phyloP scores from a whole-genome alignment of 139 green algal genomes.

The Diplosphaera chodatii region DNA sequence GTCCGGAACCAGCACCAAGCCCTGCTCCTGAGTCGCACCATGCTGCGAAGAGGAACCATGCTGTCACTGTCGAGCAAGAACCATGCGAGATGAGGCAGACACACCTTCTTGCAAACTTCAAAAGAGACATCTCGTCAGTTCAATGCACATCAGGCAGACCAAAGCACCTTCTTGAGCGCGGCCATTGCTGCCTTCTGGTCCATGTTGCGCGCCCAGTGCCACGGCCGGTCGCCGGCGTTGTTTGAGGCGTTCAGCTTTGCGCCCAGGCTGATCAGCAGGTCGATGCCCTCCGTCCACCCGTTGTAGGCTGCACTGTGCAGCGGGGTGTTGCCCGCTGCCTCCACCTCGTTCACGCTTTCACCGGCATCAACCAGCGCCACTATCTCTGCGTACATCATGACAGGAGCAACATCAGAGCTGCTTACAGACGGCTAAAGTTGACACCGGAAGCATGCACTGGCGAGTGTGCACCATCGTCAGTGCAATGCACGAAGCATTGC shows the following conservation, averaged over 20 bases:
- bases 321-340: slow-evolving; percentile 85
- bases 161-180: slow-evolving; percentile 64
- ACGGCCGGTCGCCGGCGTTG: slow-evolving; percentile 86
- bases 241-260: slow-evolving; percentile 89
- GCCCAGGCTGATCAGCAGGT: slow-evolving; percentile 76
- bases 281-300: slow-evolving; percentile 77
- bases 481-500: not conserved
- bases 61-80: too few relatives aligned
- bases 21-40: slow-evolving; percentile 61
- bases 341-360: slow-evolving; percentile 86
- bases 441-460: too few relatives aligned
- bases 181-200: slow-evolving; percentile 60
- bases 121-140: too few relatives aligned
- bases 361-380: slow-evolving; percentile 47
- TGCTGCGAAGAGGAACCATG: slow-evolving; percentile 37
- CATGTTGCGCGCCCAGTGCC: slow-evolving; percentile 82
- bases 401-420: too few relatives aligned
- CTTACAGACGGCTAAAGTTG: too few relatives aligned
- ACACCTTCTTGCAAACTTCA: too few relatives aligned
- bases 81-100: too few relatives aligned
- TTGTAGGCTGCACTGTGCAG: slow-evolving; percentile 77
- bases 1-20: slow-evolving; percentile 86
- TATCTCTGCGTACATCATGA: slow-evolving; percentile 45
- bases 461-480: too few relatives aligned
- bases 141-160: too few relatives aligned